Conservation (phyloP, 257 asterid species). For the Nicotiana benthamiana region DNA sequence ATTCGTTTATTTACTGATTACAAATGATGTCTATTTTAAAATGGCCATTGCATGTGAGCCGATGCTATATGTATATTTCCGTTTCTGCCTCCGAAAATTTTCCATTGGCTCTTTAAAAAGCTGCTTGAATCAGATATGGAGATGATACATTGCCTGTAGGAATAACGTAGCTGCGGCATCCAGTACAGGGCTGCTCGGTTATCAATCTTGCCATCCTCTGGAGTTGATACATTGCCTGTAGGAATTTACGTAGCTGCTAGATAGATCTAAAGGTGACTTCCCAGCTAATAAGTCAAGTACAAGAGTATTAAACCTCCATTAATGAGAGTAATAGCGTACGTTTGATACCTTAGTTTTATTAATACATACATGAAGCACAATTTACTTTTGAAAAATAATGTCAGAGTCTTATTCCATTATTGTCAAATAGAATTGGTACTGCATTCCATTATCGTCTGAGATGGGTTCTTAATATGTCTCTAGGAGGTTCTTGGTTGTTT, state of each 20-base stretch:
- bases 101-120: constrained; percentile 11
- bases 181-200: not conserved
- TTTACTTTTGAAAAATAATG: too few species aligned
- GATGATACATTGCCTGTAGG: not conserved
- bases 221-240: not conserved
- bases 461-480: too few species aligned
- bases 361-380: too few species aligned
- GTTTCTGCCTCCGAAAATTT: constrained; percentile 20
- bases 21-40: constrained; percentile 27
- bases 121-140: constrained; percentile 36
- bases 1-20: constrained; percentile 78
- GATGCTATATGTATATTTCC: constrained; percentile 34
- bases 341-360: too few species aligned
- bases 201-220: not conserved
- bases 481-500: too few species aligned
- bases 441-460: too few species aligned
- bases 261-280: not conserved
- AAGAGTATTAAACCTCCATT: not conserved
- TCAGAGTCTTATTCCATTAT: too few species aligned
- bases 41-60: constrained; percentile 66
- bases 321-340: not conserved
- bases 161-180: not conserved
- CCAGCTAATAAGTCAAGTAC: not conserved
- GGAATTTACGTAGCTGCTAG: not conserved
- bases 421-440: too few species aligned